Conservation (phyloP, 768 basidiomycete species). For the Russula sp. region DNA sequence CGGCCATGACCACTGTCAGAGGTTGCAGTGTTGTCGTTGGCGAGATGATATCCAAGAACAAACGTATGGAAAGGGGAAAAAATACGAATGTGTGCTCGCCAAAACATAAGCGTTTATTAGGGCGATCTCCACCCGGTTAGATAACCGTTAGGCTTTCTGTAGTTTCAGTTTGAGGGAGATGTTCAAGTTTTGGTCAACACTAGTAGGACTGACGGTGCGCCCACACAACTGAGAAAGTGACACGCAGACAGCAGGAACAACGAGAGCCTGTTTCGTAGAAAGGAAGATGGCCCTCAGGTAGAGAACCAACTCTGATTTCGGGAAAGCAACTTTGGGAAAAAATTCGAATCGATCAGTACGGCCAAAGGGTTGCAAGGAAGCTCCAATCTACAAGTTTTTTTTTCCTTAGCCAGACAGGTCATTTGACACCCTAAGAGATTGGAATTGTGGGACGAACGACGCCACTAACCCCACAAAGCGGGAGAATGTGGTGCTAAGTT, state of each 20-base stretch:
- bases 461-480: too few relatives aligned
- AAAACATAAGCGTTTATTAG: slow-evolving; percentile 8
- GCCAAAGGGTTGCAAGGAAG: background rate
- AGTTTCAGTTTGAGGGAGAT: too few relatives aligned
- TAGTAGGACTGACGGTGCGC: background rate
- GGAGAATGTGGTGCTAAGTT: too few relatives aligned
- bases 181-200: background rate
- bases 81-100: background rate
- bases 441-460: background rate
- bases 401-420: background rate
- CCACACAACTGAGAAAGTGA: background rate
- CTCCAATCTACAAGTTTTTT: background rate
- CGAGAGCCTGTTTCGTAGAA: background rate
- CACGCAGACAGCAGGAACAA: background rate
- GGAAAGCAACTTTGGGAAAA: background rate
- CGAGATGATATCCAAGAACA: slow-evolving; percentile 14
- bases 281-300: slow-evolving; percentile 12
- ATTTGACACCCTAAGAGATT: background rate
- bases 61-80: background rate
- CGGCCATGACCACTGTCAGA: slow-evolving; percentile 6
- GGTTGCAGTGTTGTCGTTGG: slow-evolving; percentile 9
- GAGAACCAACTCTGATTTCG: background rate
- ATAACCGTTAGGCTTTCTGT: too few relatives aligned
- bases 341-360: background rate
- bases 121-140: slow-evolving; percentile 2